Percentiles rank a stretch among this genome's conserved stretches.
These are phyloP conservation scores for Strobilomyces dryophilus DNA, from an alignment of 768 basidiomycete species.

Conservation along the genomic window DNA sequence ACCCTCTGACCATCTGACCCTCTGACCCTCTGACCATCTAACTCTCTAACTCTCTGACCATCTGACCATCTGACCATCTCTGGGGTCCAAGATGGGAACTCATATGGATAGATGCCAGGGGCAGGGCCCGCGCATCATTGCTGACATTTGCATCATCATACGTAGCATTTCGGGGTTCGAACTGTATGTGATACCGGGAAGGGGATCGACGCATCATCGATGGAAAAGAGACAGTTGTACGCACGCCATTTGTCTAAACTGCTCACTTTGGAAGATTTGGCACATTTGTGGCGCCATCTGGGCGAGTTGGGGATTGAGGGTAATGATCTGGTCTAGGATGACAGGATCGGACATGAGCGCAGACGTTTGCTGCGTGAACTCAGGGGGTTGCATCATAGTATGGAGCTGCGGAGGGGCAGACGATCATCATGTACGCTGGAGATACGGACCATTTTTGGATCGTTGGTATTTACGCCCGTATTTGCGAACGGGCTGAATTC, in stretches of 20 bases:
- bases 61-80: too few relatives aligned
- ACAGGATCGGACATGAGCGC: conserved; percentile 81
- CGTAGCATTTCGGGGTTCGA: conserved; percentile 77
- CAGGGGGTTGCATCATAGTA: conserved; percentile 78
- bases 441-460: conserved; percentile 83
- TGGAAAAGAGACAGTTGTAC: conserved; percentile 17
- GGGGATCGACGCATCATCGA: background rate
- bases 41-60: too few relatives aligned
- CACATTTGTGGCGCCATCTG: conserved; percentile 79
- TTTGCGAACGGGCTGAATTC: conserved; percentile 90
- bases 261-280: conserved; percentile 69
- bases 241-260: conserved; percentile 73
- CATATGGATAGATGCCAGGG: conserved; percentile 31
- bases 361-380: conserved; percentile 87
- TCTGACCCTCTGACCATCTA: too few relatives aligned
- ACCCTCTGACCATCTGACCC: too few relatives aligned
- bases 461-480: conserved; percentile 86
- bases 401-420: conserved; percentile 52
- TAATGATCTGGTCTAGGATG: conserved; percentile 84
- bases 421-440: background rate
- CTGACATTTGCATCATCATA: conserved; percentile 72
- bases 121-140: conserved; percentile 17
- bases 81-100: too few relatives aligned
- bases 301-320: conserved; percentile 72
- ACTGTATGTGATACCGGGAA: conserved; percentile 33